Conservation (phyloP, 2,329 filamentous ascomycete species). For the Fusarium marasasianum region DNA sequence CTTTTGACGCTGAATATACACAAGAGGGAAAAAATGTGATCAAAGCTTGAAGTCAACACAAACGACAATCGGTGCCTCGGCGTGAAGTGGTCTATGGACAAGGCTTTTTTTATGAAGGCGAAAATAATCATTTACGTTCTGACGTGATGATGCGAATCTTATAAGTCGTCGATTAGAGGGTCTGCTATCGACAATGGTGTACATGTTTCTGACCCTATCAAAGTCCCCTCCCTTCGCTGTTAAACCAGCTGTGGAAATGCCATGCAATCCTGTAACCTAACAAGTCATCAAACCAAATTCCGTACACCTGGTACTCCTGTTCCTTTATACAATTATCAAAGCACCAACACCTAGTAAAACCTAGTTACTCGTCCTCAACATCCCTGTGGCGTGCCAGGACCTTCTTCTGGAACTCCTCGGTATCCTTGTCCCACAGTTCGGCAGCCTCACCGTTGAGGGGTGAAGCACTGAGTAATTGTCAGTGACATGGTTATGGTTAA, state of each 20-base stretch:
- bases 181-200: conserved; percentile 42
- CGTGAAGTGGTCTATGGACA: conserved; percentile 41
- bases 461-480: conserved; percentile 67
- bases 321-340: conserved; percentile 47
- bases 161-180: conserved; percentile 41
- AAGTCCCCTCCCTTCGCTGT: conserved; percentile 29
- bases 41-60: conserved; percentile 43
- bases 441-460: conserved; percentile 96
- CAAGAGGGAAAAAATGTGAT: conserved; percentile 50
- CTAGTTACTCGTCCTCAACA: conserved; percentile 67
- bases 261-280: conserved; percentile 49
- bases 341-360: conserved; percentile 14
- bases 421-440: conserved; percentile 92
- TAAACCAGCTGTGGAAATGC: conserved; percentile 36
- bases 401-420: conserved; percentile 85
- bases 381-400: conserved; percentile 70
- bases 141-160: conserved; percentile 36
- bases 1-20: conserved; percentile 54
- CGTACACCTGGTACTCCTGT: conserved; percentile 54
- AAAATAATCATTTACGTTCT: conserved; percentile 38
- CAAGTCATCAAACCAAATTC: conserved; percentile 45
- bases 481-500: background rate
- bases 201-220: conserved; percentile 37
- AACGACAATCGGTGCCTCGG: conserved; percentile 42
- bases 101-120: conserved; percentile 33